Conservation (phyloP, 306 rosid genomes). For the Malus domestica region DNA sequence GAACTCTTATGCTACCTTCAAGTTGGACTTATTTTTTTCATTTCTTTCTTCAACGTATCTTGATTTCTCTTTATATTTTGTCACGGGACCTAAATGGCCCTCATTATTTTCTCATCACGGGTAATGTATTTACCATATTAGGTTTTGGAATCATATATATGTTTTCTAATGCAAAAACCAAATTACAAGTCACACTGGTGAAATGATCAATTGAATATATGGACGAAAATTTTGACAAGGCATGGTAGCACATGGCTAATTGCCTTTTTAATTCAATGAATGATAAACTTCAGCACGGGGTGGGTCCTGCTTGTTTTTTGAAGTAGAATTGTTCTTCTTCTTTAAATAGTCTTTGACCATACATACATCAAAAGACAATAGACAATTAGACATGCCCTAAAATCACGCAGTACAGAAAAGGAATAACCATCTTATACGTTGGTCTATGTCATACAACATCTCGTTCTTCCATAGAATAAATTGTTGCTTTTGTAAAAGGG, state of each 20-base stretch:
- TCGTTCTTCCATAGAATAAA: not conserved
- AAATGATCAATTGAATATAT: not conserved
- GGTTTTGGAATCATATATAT: slow-evolving; percentile 6
- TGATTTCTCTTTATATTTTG: not conserved
- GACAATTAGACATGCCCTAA: slow-evolving; percentile 9
- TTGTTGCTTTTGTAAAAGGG: too few species aligned
- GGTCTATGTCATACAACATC: not conserved
- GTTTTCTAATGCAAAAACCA: slow-evolving; percentile 4
- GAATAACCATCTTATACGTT: not conserved
- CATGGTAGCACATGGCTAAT: not conserved
- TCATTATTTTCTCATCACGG: slow-evolving; percentile 30
- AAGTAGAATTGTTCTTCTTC: not conserved
- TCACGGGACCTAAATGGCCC: slow-evolving; percentile 23
- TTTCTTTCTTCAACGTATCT: not conserved
- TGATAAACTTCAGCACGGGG: not conserved
- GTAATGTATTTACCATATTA: slow-evolving; percentile 2
- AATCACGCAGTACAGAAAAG: slow-evolving; percentile 18
- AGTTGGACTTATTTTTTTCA: too few species aligned
- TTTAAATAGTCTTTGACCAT: not conserved
- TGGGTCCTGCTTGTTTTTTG: not conserved
- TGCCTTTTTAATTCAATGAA: not conserved
- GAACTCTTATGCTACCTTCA: too few species aligned
- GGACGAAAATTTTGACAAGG: not conserved
- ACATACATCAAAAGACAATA: not conserved
- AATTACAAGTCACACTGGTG: not conserved